These are phyloP conservation scores for Fennellomyces sp. DNA, from an alignment of 371 early-diverging fungal species.

Conservation along the genomic window DNA sequence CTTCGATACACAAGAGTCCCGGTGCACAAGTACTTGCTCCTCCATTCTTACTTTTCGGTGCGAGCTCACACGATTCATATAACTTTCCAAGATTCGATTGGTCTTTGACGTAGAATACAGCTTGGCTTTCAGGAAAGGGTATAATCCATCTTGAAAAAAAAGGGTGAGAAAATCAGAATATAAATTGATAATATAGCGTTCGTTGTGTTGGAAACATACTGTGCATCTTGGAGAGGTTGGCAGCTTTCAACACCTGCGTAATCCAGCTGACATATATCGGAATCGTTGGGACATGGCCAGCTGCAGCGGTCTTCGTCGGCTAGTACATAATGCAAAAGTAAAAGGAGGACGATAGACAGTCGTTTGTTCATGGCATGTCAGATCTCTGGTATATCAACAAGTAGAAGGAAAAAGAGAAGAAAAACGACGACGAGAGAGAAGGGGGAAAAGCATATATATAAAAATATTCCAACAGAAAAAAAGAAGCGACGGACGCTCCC, in stretches of 20 bases:
- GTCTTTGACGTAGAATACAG: constrained; percentile 5
- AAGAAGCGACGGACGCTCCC: constrained; percentile 16
- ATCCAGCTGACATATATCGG: neutral
- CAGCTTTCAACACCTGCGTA: neutral
- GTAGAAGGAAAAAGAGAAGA: neutral
- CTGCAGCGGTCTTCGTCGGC: neutral
- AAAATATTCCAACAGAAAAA: neutral
- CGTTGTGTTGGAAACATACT: too few species aligned
- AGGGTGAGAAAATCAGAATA: neutral
- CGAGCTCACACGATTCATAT: constrained; percentile 3
- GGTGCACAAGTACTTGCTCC: neutral
- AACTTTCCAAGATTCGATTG: neutral
- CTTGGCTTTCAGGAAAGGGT: neutral
- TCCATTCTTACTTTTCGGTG: neutral
- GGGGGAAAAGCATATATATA: neutral
- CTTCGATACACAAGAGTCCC: neutral
- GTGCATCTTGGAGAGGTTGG: neutral
- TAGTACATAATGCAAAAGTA: neutral
- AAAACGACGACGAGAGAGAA: neutral
- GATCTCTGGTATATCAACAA: neutral
- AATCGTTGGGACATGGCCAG: neutral
- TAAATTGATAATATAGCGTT: neutral
- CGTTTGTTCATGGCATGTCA: neutral
- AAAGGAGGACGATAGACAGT: neutral
- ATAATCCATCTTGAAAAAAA: constrained; percentile 4